Base-by-base conservation (phyloP, 371 early-diverging fungal species). In the Apophysomyces elegans region DNA sequence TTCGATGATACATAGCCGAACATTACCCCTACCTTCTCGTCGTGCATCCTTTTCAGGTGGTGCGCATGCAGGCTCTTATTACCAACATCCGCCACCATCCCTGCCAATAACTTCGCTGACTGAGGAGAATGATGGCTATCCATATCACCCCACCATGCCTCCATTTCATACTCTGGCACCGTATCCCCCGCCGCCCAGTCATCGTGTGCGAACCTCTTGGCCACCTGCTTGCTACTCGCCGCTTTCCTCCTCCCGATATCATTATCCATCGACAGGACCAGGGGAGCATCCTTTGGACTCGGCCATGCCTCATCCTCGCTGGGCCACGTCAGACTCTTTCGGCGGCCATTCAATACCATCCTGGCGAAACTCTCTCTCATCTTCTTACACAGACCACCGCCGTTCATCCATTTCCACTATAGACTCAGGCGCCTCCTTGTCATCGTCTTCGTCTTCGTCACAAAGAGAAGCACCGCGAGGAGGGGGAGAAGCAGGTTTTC, bases 1-100 rank as follows among this genome's bases (percentile, higher is more conserved):
- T 6, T 59, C 69, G 3, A 64, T 68, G 64, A n/a, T 64, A 7
- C 61, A 59, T 26, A 61, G 32, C 18, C 57, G 61, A 4, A 64
- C 69, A n/a, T 38, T 68, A n/a, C 69, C 69, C 35, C 63, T 54
- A 11, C 64, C 64, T 8, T 37, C 37, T 26, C 58, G 50, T 26
- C 68, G 50, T 36, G 37, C 60, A 50, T 50, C 54, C 36, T 36
- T 46, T 41, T 41, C 60, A 59, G 18, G 37, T 41, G 5, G 32
- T 57, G 41, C 41, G 13, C 41, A 41, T 8, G 11, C 41, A 41
- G 41, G 61, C 59, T 11, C 50, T 38, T 43, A 18, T 62, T 12
- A 46, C 18, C 26, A 56, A 54, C 41, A 37, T 45, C 50, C 43
- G 47, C 54, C 54, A 21, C 54, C 54, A 5, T 50, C 54, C 4